Percentiles rank a stretch among this genome's conserved stretches.
phyloP scores from a whole-genome alignment of 495 filamentous ascomycete genomes.

The Patellaria atrata region DNA sequence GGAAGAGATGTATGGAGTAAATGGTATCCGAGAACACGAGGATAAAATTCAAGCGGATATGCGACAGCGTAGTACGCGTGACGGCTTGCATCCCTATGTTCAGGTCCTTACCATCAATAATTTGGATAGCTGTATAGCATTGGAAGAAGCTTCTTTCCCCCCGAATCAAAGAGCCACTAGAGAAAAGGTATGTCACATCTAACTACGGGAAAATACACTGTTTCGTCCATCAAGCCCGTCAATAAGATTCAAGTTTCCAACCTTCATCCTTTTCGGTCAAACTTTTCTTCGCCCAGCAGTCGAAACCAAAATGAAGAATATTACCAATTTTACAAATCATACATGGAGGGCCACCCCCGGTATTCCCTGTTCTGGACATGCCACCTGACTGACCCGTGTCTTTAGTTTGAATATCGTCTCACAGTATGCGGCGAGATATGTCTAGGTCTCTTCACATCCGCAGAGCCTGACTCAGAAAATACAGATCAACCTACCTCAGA shows the following conservation, averaged over 20 bases:
- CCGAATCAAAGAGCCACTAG: conserved; percentile 54
- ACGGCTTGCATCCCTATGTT: conserved; percentile 55
- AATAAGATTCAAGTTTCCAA: not conserved
- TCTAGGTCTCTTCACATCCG: conserved; percentile 58
- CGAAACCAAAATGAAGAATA: conserved; percentile 1
- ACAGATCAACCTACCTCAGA: too few species aligned
- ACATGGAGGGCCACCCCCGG: too few species aligned
- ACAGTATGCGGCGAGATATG: conserved; percentile 62
- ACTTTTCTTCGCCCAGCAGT: too few species aligned
- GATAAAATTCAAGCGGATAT: conserved; percentile 14
- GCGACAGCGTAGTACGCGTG: conserved; percentile 25
- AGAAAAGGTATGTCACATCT: conserved; percentile 53
- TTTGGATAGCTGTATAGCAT: conserved; percentile 56
- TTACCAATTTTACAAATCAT: too few species aligned
- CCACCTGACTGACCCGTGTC: conserved; percentile 1
- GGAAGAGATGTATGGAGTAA: conserved; percentile 4
- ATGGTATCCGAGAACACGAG: conserved; percentile 6
- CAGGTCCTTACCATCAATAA: conserved; percentile 59
- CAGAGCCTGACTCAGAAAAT: conserved; percentile 33
- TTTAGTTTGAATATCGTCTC: conserved; percentile 70
- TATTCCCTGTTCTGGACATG: too few species aligned
- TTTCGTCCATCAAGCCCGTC: not conserved
- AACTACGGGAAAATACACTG: not conserved
- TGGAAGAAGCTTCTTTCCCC: conserved; percentile 65
- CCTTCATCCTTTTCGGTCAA: too few species aligned